Evolutionary conservation across 179 eudicot species (phyloP).

Genomic region (Camellia oleifera): DNA sequence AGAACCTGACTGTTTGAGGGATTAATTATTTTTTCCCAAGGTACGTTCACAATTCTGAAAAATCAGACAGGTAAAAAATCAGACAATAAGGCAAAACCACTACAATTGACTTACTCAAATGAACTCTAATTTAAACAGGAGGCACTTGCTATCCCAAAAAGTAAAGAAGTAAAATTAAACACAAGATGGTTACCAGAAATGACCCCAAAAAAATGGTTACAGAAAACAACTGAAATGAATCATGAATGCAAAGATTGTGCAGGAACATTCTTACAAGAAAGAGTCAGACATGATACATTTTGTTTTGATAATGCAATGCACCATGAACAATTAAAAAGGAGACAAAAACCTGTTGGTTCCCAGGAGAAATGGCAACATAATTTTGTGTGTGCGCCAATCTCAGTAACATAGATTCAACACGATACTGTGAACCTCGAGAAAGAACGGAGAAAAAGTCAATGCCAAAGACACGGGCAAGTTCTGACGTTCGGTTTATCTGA

Average conservation of each 20-base stretch:
- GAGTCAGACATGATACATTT: neutral
- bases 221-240: neutral
- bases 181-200: neutral
- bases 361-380: conserved; percentile 92
- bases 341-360: conserved; percentile 59
- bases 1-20: neutral
- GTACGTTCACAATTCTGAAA: neutral
- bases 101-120: neutral
- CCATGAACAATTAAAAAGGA: conserved; percentile 10
- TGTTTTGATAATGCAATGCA: neutral
- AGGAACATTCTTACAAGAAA: neutral
- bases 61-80: neutral
- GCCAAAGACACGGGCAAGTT: conserved; percentile 96
- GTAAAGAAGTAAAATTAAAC: neutral
- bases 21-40: neutral
- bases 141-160: neutral
- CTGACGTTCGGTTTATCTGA: conserved; percentile 90
- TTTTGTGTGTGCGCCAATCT: conserved; percentile 86
- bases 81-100: neutral
- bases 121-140: neutral
- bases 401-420: conserved; percentile 92
- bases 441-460: conserved; percentile 96
- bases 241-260: neutral
- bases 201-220: neutral
- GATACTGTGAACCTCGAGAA: conserved; percentile 97